phyloP scores from a whole-genome alignment of 1,284 basidiomycete genomes.

The Quambalaria eucalypti region DNA sequence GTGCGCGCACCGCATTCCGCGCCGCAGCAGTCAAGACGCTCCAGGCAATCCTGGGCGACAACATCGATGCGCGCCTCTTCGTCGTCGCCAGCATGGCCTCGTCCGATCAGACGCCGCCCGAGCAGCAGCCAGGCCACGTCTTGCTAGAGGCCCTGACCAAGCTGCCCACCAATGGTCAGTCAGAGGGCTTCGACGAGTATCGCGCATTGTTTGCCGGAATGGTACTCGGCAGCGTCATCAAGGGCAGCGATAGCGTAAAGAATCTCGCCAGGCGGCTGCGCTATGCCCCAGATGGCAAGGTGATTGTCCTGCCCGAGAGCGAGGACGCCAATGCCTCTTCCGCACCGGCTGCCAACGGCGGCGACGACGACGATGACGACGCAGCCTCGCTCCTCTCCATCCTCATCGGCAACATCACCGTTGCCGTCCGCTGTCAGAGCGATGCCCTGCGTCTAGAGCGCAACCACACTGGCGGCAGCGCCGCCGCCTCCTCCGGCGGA shows the following conservation, averaged over 20 bases:
- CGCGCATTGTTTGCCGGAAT: slow-evolving; percentile 38
- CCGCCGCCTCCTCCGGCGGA: slow-evolving; percentile 13
- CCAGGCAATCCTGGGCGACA: slow-evolving; percentile 43
- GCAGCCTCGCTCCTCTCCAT: slow-evolving; percentile 52
- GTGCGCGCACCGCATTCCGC: slow-evolving; percentile 16
- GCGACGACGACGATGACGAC: slow-evolving; percentile 52
- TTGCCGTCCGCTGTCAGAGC: slow-evolving; percentile 55
- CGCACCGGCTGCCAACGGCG: slow-evolving; percentile 32
- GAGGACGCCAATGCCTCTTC: slow-evolving; percentile 28
- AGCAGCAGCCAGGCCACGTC: slow-evolving; percentile 46
- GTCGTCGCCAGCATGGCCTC: slow-evolving; percentile 53
- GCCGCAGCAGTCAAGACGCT: slow-evolving; percentile 35
- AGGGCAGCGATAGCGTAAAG: slow-evolving; percentile 54
- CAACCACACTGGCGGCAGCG: slow-evolving; percentile 10
- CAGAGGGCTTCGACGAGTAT: slow-evolving; percentile 51
- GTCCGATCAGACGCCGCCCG: slow-evolving; percentile 9
- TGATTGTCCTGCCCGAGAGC: slow-evolving; percentile 8
- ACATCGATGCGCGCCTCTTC: slow-evolving; percentile 47
- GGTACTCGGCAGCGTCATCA: slow-evolving; percentile 52
- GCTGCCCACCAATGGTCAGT: slow-evolving; percentile 12
- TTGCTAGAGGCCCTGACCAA: slow-evolving; percentile 51
- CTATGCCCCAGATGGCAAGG: slow-evolving; percentile 40
- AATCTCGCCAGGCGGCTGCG: slow-evolving; percentile 52
- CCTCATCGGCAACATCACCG: slow-evolving; percentile 57
- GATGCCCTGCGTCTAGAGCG: slow-evolving; percentile 40